Conservation (phyloP, 257 asterid genomes). For the Plectranthus barbatus region DNA sequence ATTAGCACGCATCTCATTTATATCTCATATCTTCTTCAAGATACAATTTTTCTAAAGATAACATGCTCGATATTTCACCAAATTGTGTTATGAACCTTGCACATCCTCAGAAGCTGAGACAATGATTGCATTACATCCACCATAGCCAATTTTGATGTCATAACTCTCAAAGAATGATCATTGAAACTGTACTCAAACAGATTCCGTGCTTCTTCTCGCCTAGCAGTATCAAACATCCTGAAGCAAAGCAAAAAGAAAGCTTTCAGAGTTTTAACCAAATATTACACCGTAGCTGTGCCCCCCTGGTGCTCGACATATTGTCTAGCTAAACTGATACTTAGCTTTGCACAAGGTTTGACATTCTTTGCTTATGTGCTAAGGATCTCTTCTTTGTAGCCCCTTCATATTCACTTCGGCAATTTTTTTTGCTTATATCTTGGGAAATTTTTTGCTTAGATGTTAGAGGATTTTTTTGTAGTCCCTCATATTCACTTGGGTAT, state of each 20-base stretch:
- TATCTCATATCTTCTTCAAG: background rate
- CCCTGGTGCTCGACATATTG: too few relatives aligned
- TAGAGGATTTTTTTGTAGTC: too few relatives aligned
- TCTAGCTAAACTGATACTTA: too few relatives aligned
- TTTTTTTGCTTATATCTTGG: too few relatives aligned
- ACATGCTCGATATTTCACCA: background rate
- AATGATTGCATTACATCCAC: conserved; percentile 66
- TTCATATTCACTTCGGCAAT: too few relatives aligned
- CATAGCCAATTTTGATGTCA: conserved; percentile 62
- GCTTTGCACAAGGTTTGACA: too few relatives aligned
- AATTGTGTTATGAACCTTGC: conserved; percentile 57
- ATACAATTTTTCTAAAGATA: background rate
- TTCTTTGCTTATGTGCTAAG: too few relatives aligned
- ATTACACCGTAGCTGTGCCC: too few relatives aligned
- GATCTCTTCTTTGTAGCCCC: too few relatives aligned
- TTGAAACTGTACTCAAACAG: conserved; percentile 68
- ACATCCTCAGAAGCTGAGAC: conserved; percentile 93
- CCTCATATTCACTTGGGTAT: too few relatives aligned
- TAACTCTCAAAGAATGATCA: conserved; percentile 72
- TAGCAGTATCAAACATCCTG: conserved; percentile 74
- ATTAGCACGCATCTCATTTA: background rate
- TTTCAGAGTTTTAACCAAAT: background rate
- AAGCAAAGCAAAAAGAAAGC: background rate
- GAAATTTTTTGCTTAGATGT: too few relatives aligned
- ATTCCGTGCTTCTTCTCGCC: conserved; percentile 46